Evolutionary conservation across 2,329 filamentous ascomycete genomes (phyloP).

Genomic region (Rutstroemia sydowiana): DNA sequence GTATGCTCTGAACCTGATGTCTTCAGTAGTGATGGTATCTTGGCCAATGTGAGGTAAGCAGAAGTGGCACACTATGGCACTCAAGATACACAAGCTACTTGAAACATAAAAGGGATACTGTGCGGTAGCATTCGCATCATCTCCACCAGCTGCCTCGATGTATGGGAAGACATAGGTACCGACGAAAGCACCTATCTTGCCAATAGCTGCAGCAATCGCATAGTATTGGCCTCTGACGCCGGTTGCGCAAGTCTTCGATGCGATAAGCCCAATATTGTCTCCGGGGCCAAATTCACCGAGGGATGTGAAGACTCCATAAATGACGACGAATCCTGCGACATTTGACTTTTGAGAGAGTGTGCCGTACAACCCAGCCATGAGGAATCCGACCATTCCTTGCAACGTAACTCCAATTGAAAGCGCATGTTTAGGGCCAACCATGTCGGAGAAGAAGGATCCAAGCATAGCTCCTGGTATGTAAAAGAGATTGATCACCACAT

Average conservation of each 20-base stretch:
- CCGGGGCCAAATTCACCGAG: slow-evolving; percentile 79
- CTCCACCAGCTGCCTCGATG: slow-evolving; percentile 54
- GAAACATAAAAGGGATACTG: slow-evolving; percentile 92
- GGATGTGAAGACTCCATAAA: slow-evolving; percentile 72
- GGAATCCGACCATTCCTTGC: slow-evolving; percentile 76
- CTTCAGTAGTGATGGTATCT: slow-evolving; percentile 76
- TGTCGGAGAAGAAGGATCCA: slow-evolving; percentile 71
- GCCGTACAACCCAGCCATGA: slow-evolving; percentile 76
- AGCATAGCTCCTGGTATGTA: slow-evolving; percentile 77
- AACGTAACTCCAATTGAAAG: slow-evolving; percentile 62
- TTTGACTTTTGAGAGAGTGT: slow-evolving; percentile 59
- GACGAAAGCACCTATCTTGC: slow-evolving; percentile 77
- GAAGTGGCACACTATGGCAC: slow-evolving; percentile 58
- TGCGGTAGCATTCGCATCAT: slow-evolving; percentile 49
- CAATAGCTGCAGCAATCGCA: slow-evolving; percentile 62
- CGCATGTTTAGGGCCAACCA: slow-evolving; percentile 69
- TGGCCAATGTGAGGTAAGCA: slow-evolving; percentile 72
- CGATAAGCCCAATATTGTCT: slow-evolving; percentile 83
- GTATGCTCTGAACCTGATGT: slow-evolving; percentile 66
- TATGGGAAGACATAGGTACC: slow-evolving; percentile 78
- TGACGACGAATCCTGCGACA: slow-evolving; percentile 68
- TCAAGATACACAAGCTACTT: slow-evolving; percentile 67
- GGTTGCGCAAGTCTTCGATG: slow-evolving; percentile 82
- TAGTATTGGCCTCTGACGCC: slow-evolving; percentile 77
- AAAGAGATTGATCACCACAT: slow-evolving; percentile 80